Evolutionary conservation across 2,329 filamentous ascomycete genomes (phyloP), one percentile per base, ranked within the genome.

Genomic region (Penicillium sclerotigenum): DNA sequence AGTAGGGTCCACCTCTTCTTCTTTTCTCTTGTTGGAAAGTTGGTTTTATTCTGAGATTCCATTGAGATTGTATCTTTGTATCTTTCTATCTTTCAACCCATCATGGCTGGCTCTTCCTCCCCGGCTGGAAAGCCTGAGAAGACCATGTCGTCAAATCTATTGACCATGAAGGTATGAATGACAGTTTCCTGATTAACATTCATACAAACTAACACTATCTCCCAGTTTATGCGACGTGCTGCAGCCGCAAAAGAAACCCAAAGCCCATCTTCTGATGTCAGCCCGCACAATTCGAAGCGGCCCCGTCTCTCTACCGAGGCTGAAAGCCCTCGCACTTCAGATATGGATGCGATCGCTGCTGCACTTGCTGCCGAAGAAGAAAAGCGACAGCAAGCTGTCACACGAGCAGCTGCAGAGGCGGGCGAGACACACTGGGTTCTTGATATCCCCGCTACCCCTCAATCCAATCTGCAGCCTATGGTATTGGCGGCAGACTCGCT

Each of bases 171-270:
- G 75, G 83, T 81, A 69, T 26, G 64, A 42, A 47, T 26, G 13
- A 41, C 18, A 16, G 5, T 26, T 16, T 46, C 1, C n/a, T 20
- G 34, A 29, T 29, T 8, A 14, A n/a, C 20, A 34, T n/a, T 22
- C 41, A 42, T 45, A 14, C 14, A 40, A 40, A 38, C 31, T 41
- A 53, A 28, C 49, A 45, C 22, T 43, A 24, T 22, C 26, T 48
- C 33, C 34, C 65, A 86, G 79, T 97, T 97, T 72, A 97, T 97
- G 92, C 92, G 96, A 79, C 85, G 92, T 67, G 89, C 89, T 60
- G 88, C 86, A 47, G 85, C 87, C 47, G 83, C 87, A 24, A 78
- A 76, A 5, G 70, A 75, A 59, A 28, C 28, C 6, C 51, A 38
- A 28, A 49, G 29, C n/a, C 38, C 46, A 41, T 42, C 85, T 55